A percentile compares a stretch with the other conserved stretches of the same genome.
Evolutionary conservation across 495 filamentous ascomycete genomes (phyloP).

Genomic region (Hyphodiscus hymeniophilus): DNA sequence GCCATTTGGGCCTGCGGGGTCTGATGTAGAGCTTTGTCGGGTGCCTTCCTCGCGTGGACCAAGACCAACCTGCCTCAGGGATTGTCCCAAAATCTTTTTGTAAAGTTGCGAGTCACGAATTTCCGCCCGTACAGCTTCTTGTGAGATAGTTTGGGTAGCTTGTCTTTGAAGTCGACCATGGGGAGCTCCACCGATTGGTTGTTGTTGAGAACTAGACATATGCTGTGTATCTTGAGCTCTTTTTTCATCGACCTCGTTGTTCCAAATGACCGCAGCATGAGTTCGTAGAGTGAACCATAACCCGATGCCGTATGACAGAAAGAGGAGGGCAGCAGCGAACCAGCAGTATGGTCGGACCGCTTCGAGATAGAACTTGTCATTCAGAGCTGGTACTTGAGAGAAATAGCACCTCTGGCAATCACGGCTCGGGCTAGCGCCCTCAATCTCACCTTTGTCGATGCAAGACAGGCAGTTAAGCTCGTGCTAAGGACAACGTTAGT

Average conservation of each 20-base stretch:
- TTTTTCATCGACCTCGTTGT: conserved; percentile 78
- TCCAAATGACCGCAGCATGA: conserved; percentile 96
- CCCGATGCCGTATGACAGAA: conserved; percentile 89
- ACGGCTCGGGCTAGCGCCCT: conserved; percentile 27
- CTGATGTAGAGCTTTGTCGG: conserved; percentile 31
- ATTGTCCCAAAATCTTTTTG: conserved; percentile 87
- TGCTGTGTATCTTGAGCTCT: conserved; percentile 39
- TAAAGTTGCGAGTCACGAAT: conserved; percentile 85
- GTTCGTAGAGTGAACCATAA: conserved; percentile 95
- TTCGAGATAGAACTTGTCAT: conserved; percentile 78
- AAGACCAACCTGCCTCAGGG: conserved; percentile 70
- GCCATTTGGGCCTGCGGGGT: conserved; percentile 23
- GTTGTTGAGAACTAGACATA: conserved; percentile 19
- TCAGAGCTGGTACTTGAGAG: conserved; percentile 74
- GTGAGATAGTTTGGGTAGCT: conserved; percentile 6
- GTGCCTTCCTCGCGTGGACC: conserved; percentile 38
- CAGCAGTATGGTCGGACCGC: conserved; percentile 93
- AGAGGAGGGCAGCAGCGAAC: conserved; percentile 74
- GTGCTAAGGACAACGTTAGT: conserved; percentile 49
- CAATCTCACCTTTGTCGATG: conserved; percentile 33
- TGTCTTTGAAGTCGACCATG: conserved; percentile 19
- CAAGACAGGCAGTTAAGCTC: conserved; percentile 87
- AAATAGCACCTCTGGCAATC: conserved; percentile 95
- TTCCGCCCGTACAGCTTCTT: conserved; percentile 35
- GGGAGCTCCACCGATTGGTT: conserved; percentile 13